Conservation (phyloP, 805 yeast species). For the Candida verbasci region DNA sequence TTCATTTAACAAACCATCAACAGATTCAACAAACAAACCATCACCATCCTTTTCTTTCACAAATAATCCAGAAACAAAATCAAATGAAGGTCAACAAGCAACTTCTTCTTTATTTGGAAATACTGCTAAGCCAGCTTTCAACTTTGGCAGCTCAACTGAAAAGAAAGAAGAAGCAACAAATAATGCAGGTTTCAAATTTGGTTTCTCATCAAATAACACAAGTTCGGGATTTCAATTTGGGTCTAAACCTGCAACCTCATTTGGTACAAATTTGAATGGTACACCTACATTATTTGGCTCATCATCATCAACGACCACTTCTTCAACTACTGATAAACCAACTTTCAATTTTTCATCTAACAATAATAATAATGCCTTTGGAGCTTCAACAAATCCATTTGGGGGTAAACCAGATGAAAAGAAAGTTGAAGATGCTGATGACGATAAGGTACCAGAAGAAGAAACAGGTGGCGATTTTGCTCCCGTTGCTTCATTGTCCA, state of each 20-base stretch:
- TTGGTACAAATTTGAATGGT: slow-evolving; percentile 11
- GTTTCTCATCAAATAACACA: no score
- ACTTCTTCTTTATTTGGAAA: neutral
- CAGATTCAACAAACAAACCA: neutral
- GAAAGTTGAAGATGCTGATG: no score
- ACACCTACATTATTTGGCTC: slow-evolving; percentile 4
- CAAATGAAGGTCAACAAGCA: neutral
- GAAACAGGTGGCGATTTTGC: slow-evolving; percentile 46
- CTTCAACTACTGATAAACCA: neutral
- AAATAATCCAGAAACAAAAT: neutral
- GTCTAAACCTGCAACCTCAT: slow-evolving; percentile 13
- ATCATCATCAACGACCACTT: slow-evolving; percentile 6
- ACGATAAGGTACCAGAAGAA: slow-evolving; percentile 32
- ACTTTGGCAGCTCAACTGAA: slow-evolving; percentile 5
- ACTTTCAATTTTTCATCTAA: neutral
- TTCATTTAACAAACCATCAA: slow-evolving; percentile 3
- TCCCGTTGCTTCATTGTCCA: slow-evolving; percentile 29
- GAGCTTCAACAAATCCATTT: no score
- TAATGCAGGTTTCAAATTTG: slow-evolving; percentile 12
- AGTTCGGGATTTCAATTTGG: slow-evolving; percentile 19
- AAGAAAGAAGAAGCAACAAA: slow-evolving; percentile 7
- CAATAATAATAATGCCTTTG: neutral
- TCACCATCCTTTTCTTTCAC: slow-evolving; percentile 15
- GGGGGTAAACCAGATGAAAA: no score
- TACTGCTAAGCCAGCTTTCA: slow-evolving; percentile 8